phyloP scores from a whole-genome alignment of 2,329 filamentous ascomycete genomes.

The Pseudogymnoascus sp. region DNA sequence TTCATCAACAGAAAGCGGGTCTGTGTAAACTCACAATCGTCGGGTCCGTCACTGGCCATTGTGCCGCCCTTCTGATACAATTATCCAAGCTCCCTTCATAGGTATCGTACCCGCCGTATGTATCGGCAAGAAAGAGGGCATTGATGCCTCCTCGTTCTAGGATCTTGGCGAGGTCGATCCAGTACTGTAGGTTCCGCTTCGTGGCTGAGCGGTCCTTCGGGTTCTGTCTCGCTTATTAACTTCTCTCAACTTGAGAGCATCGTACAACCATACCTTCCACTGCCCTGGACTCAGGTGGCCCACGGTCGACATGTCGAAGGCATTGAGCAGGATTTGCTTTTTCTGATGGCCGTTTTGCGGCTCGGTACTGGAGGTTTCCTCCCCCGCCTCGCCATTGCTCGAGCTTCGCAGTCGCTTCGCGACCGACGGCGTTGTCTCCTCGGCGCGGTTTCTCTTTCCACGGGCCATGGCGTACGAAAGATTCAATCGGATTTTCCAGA shows the following conservation, averaged over 20 bases:
- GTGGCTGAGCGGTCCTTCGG: conserved; percentile 53
- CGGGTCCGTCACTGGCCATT: conserved; percentile 65
- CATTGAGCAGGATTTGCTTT: conserved; percentile 55
- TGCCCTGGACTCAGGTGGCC: conserved; percentile 59
- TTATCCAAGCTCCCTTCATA: conserved; percentile 51
- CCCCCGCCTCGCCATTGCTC: background rate
- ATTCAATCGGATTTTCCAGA: background rate
- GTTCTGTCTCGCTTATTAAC: conserved; percentile 36
- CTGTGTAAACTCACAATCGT: conserved; percentile 42
- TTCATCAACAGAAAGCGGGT: background rate
- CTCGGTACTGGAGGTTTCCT: background rate
- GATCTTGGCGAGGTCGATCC: conserved; percentile 56
- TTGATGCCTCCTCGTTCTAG: conserved; percentile 57
- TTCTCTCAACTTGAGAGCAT: background rate
- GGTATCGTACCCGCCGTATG: conserved; percentile 56
- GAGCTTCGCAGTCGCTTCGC: background rate
- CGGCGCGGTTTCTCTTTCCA: background rate
- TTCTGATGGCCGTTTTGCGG: conserved; percentile 26
- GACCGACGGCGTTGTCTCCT: background rate
- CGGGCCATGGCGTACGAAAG: background rate
- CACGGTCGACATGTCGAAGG: conserved; percentile 59
- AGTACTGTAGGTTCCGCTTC: conserved; percentile 54
- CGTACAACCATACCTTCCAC: conserved; percentile 47
- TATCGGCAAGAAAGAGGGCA: conserved; percentile 57
- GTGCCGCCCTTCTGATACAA: conserved; percentile 55